Evolutionary conservation across 106 monocot species (phyloP).

Genomic region (Acorus gramineus): DNA sequence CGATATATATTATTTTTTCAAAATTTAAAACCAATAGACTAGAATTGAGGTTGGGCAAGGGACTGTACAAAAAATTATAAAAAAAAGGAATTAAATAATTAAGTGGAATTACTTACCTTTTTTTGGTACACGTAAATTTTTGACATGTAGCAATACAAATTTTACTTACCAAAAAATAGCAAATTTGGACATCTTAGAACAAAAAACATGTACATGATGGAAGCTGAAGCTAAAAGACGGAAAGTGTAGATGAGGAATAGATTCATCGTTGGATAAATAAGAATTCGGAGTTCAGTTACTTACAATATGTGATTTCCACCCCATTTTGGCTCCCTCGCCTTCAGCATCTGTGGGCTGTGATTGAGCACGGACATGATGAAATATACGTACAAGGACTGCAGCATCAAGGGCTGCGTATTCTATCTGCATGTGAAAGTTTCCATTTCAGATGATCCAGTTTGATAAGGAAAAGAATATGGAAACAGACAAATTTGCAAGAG

Average conservation of each 20-base stretch:
- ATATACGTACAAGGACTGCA: constrained; percentile 81
- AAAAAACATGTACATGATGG: too few species aligned
- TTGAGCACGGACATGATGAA: constrained; percentile 44
- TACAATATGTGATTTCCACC: constrained; percentile 93
- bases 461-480: neutral
- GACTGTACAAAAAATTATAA: too few species aligned
- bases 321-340: constrained; percentile 29
- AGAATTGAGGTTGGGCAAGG: too few species aligned
- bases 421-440: constrained; percentile 33
- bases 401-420: constrained; percentile 99
- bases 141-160: too few species aligned
- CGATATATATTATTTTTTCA: too few species aligned
- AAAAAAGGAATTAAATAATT: too few species aligned
- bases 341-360: constrained; percentile 15
- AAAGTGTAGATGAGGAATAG: neutral
- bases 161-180: too few species aligned
- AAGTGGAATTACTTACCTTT: too few species aligned
- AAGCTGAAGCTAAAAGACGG: neutral
- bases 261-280: neutral
- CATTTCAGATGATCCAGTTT: neutral
- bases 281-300: constrained; percentile 11
- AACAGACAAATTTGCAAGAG: neutral
- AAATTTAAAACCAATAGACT: too few species aligned
- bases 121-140: too few species aligned
- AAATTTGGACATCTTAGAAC: too few species aligned